phyloP scores from a whole-genome alignment of 2,329 filamentous ascomycete genomes.

The Hawksworthiomyces lignivorus region DNA sequence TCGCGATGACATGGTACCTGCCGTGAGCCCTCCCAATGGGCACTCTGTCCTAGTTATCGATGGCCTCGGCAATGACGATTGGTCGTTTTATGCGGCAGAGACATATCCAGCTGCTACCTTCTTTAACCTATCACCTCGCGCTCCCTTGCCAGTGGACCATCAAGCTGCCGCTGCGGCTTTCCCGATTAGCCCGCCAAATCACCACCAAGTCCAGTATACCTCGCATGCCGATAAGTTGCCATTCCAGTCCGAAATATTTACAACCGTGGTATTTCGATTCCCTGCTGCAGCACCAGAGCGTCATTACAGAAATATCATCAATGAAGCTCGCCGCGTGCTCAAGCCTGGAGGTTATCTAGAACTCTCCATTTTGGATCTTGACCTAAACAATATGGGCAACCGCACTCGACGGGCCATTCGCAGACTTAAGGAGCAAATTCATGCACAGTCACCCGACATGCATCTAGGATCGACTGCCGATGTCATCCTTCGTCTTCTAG shows the following conservation, averaged over 20 bases:
- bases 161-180: constrained; percentile 36
- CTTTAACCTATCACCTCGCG: constrained; percentile 63
- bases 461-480: constrained; percentile 55
- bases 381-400: constrained; percentile 76
- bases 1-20: constrained; percentile 58
- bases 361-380: constrained; percentile 67
- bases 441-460: constrained; percentile 49
- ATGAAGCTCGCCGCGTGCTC: constrained; percentile 69
- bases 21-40: constrained; percentile 42
- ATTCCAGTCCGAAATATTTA: constrained; percentile 69
- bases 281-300: constrained; percentile 60
- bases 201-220: constrained; percentile 64
- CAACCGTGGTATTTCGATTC: constrained; percentile 69
- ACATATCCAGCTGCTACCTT: constrained; percentile 69
- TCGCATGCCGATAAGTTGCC: constrained; percentile 61
- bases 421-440: constrained; percentile 63
- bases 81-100: constrained; percentile 79
- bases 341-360: constrained; percentile 75
- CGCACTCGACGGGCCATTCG: constrained; percentile 61
- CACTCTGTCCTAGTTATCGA: constrained; percentile 69
- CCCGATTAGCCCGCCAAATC: constrained; percentile 56
- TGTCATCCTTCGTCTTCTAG: constrained; percentile 57
- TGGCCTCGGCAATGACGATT: constrained; percentile 79
- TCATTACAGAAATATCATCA: constrained; percentile 62
- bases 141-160: constrained; percentile 39